Conservation (phyloP, 2,329 filamentous ascomycete genomes). For the Diaporthe citriasiana region DNA sequence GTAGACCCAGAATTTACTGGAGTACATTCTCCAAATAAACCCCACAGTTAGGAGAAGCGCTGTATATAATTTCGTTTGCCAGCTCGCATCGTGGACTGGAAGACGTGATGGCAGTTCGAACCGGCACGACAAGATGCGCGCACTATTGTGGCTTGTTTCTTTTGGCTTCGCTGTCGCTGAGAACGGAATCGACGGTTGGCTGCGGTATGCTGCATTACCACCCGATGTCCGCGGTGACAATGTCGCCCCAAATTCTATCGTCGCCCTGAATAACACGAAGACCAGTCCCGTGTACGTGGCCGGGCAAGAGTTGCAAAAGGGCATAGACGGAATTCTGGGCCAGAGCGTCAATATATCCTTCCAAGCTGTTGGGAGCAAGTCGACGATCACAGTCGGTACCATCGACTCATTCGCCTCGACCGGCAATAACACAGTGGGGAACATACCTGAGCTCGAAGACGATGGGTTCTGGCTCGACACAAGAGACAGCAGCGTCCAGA, state of each 20-base stretch:
- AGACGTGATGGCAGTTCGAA: not conserved
- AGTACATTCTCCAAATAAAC: not conserved
- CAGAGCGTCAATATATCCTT: slow-evolving; percentile 55
- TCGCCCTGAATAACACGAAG: slow-evolving; percentile 67
- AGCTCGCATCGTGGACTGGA: not conserved
- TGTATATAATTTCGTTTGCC: not conserved
- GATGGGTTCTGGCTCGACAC: slow-evolving; percentile 75
- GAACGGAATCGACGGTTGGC: slow-evolving; percentile 73
- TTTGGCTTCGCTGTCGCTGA: slow-evolving; percentile 61
- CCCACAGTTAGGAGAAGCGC: not conserved
- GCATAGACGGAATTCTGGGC: slow-evolving; percentile 70
- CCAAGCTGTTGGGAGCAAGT: slow-evolving; percentile 39
- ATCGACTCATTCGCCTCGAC: slow-evolving; percentile 56
- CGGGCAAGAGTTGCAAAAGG: slow-evolving; percentile 69
- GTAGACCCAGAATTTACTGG: not conserved
- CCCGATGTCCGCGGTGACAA: slow-evolving; percentile 50
- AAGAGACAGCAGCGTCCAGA: slow-evolving; percentile 62
- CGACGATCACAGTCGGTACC: slow-evolving; percentile 64
- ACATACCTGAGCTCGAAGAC: slow-evolving; percentile 58
- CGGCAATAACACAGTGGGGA: slow-evolving; percentile 50
- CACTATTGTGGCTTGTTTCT: slow-evolving; percentile 4
- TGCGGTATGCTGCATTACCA: slow-evolving; percentile 71
- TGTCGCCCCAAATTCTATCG: slow-evolving; percentile 62
- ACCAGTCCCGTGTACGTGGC: slow-evolving; percentile 72
- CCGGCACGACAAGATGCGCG: not conserved